phyloP scores from a whole-genome alignment of 176 grass and related monocot genomes.

The Themeda triandra region DNA sequence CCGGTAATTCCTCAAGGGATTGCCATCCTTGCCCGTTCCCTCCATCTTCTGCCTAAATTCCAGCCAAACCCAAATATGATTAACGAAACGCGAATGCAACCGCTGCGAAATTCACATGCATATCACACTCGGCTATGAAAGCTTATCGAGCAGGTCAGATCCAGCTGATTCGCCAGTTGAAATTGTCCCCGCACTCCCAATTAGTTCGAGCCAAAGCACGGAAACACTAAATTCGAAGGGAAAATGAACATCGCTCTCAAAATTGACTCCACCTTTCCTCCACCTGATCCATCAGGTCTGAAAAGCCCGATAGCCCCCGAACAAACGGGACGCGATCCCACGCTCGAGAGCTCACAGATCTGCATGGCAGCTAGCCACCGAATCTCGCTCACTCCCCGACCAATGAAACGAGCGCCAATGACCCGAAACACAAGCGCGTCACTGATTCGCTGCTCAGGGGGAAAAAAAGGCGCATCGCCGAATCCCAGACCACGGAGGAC shows the following conservation, averaged over 20 bases:
- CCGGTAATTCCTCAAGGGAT: slow-evolving; percentile 43
- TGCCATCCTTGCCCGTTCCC: slow-evolving; percentile 33
- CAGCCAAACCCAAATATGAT: not conserved
- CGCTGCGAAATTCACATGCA: not conserved
- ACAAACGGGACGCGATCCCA: not conserved
- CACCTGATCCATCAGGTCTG: not conserved
- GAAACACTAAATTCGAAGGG: not conserved
- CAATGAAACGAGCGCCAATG: not conserved
- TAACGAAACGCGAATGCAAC: slow-evolving; percentile 4
- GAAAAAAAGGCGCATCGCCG: not conserved
- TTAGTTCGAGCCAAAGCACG: not conserved
- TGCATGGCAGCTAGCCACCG: not conserved
- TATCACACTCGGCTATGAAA: not conserved
- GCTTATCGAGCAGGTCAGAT: slow-evolving; percentile 9
- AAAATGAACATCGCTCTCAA: not conserved
- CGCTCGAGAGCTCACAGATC: slow-evolving; percentile 13
- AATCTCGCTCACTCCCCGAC: slow-evolving; percentile 6
- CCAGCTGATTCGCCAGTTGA: not conserved
- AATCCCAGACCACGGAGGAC: not conserved
- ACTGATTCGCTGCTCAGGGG: not conserved
- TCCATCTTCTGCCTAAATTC: slow-evolving; percentile 40
- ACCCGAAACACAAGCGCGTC: not conserved
- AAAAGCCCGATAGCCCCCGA: not conserved
- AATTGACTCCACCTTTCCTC: slow-evolving; percentile 2
- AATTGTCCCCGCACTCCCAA: not conserved